Evolutionary conservation across 306 rosid species (phyloP), one percentile per base, ranked within the genome.

Genomic region (Hippophae gyantsensis): DNA sequence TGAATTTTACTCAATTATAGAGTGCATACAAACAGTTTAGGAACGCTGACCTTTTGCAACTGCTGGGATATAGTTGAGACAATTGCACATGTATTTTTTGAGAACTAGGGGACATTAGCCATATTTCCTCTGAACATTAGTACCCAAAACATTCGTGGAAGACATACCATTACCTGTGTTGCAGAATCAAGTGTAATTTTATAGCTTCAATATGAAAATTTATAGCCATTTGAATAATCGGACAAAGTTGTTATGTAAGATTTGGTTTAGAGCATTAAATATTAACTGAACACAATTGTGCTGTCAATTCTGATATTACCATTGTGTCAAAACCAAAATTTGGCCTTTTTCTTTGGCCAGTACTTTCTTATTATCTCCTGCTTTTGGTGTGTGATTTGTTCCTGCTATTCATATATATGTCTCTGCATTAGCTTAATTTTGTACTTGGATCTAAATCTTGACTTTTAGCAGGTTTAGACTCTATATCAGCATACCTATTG

Each of bases 81-180:
- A 27, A 54, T 45, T 49, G 6, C 32, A 60, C 61, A 54, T 64
- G 69, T 44, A 54, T 13, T 44, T 44, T 26, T 55, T 32, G 10
- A 25, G 26, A 38, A 55, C 44, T 25, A 54, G 54, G n/a, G 61
- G 25, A 27, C 54, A 64, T 55, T 32, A 54, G 61, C 26, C 14
- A 23, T 52, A 8, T 13, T 25, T 43, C 43, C 27, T 7, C 55
- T 55, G 53, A 42, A 27, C 43, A 26, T 55, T 54, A 26, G 52
- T 48, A 54, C 49, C 53, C 69, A 27, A 54, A 25, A 55, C 61
- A 64, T 7, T 14, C 55, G 52, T 54, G 69, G 46, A 43, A 44
- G 47, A 18, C 69, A 44, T 14, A 42, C 45, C 47, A 63, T 43
- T 38, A 54, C 46, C 13, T 44, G 23, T 45, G 51, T 26, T 25